Evolutionary conservation across 2,329 filamentous ascomycete species (phyloP), one percentile per base, ranked within the genome.

Genomic region (Rhytidhysteron rufulum): DNA sequence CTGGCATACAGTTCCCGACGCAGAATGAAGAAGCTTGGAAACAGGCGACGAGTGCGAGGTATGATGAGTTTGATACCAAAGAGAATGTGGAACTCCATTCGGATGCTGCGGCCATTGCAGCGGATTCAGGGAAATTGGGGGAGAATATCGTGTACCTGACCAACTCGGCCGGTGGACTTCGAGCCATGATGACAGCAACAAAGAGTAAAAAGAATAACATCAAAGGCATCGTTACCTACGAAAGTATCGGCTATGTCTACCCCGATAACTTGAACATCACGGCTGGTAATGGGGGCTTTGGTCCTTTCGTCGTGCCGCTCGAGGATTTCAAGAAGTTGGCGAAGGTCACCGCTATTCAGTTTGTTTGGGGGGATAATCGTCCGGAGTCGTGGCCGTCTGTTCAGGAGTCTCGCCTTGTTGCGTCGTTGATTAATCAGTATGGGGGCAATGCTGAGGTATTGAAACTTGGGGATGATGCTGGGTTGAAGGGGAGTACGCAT

Each of bases 161-260:
- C 6, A 57, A 55, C 24, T 57, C 54, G 1, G 54, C 54, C 1
- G 52, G 45, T 4, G 52, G 52, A 1, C 41, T 57, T 9, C 42
- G 54, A 7, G 52, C 52, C 1, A 48, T 49, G 41, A 43, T 57
- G 31, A 51, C 52, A 3, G 43, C 49, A 5, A 51, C 49, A 1
- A 53, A 53, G 27, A 42, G 52, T 3, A 51, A 52, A 19, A 35
- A 25, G 2, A 53, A 50, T n/a, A 54, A 57, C 32, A 54, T 57
- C 40, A 57, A 53, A 22, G 51, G 49, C 15, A 55, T 57, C 27
- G 51, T 57, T 0, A 41, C 52, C 8, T 57, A 57, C 32, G 52
- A 57, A 37, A 45, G 42, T n/a, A 52, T 55, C 17, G 54, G 54
- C 4, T 57, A 53, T 31, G 54, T 57, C 1, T 55, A 51, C 31